phyloP scores from a whole-genome alignment of 2,329 filamentous ascomycete species.

The Orbilia quercus region DNA sequence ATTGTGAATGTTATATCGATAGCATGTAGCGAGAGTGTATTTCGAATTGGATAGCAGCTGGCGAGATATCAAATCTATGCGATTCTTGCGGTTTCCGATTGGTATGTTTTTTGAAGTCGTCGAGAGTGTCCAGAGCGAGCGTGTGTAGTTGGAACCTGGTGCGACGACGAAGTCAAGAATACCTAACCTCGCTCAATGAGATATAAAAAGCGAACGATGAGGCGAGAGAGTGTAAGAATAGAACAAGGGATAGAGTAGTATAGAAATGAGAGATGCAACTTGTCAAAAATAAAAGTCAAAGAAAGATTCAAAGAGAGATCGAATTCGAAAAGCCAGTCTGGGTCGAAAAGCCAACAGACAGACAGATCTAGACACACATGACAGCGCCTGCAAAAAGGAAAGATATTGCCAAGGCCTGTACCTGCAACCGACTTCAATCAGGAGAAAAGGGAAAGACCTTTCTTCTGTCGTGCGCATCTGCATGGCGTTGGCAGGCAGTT shows the following conservation, averaged over 20 bases:
- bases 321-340: too few relatives aligned
- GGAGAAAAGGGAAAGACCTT: conserved; percentile 40
- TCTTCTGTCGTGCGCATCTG: conserved; percentile 31
- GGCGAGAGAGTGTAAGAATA: conserved; percentile 32
- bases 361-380: conserved; percentile 33
- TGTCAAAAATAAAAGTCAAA: conserved; percentile 33
- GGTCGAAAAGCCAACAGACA: too few relatives aligned
- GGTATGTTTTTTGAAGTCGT: conserved; percentile 1
- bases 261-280: conserved; percentile 32
- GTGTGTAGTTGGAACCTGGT: conserved; percentile 21
- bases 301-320: conserved; percentile 8
- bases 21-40: conserved; percentile 23
- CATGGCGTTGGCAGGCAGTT: conserved; percentile 30
- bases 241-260: conserved; percentile 15
- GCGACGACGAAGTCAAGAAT: conserved; percentile 12
- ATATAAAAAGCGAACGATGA: conserved; percentile 15
- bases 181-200: neutral
- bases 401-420: conserved; percentile 50
- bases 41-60: neutral
- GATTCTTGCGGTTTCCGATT: conserved; percentile 3
- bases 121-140: conserved; percentile 13
- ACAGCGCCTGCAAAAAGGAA: conserved; percentile 36
- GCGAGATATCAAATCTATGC: neutral
- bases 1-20: conserved; percentile 42
- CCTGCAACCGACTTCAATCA: conserved; percentile 26